These are phyloP conservation scores for Scheffersomyces cryptocercus DNA, from an alignment of 1,139 yeast genomes.

Conservation along the genomic window DNA sequence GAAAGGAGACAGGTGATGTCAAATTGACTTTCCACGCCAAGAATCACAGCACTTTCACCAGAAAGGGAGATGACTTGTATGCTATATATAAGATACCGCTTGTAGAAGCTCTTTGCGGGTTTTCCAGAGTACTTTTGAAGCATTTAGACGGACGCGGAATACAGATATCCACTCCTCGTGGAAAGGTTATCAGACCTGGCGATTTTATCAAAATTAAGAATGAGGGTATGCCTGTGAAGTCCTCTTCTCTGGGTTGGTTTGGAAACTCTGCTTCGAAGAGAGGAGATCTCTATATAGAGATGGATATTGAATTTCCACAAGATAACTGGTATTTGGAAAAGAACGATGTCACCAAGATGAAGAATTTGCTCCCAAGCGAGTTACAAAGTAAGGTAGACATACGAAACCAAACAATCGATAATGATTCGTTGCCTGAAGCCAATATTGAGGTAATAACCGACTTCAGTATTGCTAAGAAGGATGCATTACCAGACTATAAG, in stretches of 20 bases:
- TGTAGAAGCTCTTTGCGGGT: conserved; percentile 83
- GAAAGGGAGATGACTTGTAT: conserved; percentile 66
- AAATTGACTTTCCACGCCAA: conserved; percentile 57
- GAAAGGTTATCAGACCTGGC: conserved; percentile 81
- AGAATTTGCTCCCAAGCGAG: conserved; percentile 54
- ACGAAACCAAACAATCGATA: conserved; percentile 26
- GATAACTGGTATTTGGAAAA: conserved; percentile 79
- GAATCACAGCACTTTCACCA: conserved; percentile 48
- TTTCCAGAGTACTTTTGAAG: conserved; percentile 62
- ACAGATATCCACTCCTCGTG: conserved; percentile 62
- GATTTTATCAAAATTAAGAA: conserved; percentile 63
- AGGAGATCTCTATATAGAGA: conserved; percentile 75
- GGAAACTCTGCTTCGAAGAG: conserved; percentile 26
- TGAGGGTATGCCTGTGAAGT: conserved; percentile 83
- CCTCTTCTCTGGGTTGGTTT: conserved; percentile 36
- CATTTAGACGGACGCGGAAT: conserved; percentile 84
- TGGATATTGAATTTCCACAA: conserved; percentile 79
- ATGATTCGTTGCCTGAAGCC: conserved; percentile 31
- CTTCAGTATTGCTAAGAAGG: conserved; percentile 31
- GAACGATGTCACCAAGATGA: conserved; percentile 55
- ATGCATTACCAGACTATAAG: conserved; percentile 38
- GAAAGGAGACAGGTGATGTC: conserved; percentile 78
- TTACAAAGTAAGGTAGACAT: conserved; percentile 23
- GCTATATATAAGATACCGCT: conserved; percentile 63
- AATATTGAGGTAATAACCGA: conserved; percentile 45